phyloP scores from a whole-genome alignment of 768 basidiomycete species.

The Trametopsis cervina region DNA sequence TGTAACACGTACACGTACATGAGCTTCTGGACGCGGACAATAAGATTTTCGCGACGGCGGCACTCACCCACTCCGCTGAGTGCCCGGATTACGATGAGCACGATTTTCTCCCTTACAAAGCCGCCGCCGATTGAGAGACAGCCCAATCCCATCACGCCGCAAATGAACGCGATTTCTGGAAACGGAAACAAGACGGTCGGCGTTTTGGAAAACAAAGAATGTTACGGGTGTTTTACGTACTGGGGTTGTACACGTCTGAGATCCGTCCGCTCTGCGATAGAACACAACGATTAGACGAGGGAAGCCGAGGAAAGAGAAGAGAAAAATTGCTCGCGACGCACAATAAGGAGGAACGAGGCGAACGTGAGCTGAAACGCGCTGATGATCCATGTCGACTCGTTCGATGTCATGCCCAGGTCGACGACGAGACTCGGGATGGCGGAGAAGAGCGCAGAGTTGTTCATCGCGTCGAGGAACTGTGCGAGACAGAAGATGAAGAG shows the following conservation, averaged over 20 bases:
- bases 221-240: no score
- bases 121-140: constrained; percentile 25
- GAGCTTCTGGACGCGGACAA: background rate
- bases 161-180: constrained; percentile 24
- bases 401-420: constrained; percentile 19
- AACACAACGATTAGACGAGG: background rate
- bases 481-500: constrained; percentile 29
- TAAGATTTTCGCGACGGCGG: background rate
- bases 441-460: constrained; percentile 29
- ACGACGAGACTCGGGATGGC: constrained; percentile 24
- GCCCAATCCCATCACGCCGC: constrained; percentile 22
- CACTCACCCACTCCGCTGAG: constrained; percentile 23
- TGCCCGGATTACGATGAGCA: constrained; percentile 26
- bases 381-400: constrained; percentile 28
- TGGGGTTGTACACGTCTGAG: constrained; percentile 27
- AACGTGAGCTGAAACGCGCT: constrained; percentile 31
- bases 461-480: constrained; percentile 32
- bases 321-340: no score
- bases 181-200: background rate
- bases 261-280: constrained; percentile 27
- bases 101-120: constrained; percentile 26
- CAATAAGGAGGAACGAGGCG: constrained; percentile 28
- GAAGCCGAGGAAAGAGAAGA: background rate
- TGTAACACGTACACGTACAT: background rate
- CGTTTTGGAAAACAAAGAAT: background rate